Conservation (phyloP, 306 rosid genomes). For the Medicago arabica region DNA sequence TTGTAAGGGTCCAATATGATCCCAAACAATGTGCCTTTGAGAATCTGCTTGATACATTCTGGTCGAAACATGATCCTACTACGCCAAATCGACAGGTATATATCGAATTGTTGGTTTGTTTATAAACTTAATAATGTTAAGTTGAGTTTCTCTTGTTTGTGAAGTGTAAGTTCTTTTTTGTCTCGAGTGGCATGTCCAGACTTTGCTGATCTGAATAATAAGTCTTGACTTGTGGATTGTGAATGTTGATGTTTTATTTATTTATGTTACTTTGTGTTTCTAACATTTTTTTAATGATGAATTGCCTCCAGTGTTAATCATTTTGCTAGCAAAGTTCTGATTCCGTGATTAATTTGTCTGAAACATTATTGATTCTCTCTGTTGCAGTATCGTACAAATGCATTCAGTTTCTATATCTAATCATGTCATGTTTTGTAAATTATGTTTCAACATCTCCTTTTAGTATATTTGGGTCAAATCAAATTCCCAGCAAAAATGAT, state of each 20-base stretch:
- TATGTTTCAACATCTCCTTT: neutral
- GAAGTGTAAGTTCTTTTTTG: neutral
- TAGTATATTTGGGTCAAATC: neutral
- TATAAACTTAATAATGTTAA: constrained; percentile 18
- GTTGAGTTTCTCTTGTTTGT: constrained; percentile 31
- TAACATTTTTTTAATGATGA: neutral
- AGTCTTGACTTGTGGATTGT: neutral
- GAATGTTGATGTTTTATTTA: constrained; percentile 13
- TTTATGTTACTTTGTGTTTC: neutral
- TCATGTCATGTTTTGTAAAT: neutral
- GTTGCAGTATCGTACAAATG: constrained; percentile 1
- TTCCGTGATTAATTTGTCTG: constrained; percentile 1
- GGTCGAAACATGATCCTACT: constrained; percentile 91
- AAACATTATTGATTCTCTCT: neutral
- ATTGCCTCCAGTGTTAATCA: neutral
- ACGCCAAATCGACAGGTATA: constrained; percentile 87
- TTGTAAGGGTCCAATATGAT: constrained; percentile 85
- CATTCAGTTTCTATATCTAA: neutral
- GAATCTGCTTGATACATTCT: constrained; percentile 74
- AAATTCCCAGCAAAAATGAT: neutral
- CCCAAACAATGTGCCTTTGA: constrained; percentile 73
- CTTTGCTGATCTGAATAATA: constrained; percentile 17
- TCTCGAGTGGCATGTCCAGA: constrained; percentile 6
- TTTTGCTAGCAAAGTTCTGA: neutral
- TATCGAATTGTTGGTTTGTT: neutral